Conservation (phyloP, 225 moss, liverwort and hornwort genomes). For the Bryum argenteum region DNA sequence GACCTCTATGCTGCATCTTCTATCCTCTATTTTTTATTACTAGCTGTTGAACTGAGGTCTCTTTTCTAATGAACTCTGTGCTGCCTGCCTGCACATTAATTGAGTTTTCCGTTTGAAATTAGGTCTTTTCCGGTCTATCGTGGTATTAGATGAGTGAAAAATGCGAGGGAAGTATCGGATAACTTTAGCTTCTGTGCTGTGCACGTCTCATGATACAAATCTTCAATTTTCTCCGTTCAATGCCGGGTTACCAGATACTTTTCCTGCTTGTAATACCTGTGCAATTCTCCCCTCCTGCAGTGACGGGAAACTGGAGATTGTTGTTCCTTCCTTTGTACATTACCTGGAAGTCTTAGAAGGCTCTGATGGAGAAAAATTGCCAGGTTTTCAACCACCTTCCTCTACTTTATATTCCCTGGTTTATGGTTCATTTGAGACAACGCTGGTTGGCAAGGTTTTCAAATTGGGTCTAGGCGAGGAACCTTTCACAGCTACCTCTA, state of each 20-base stretch:
- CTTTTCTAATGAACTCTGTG: conserved; percentile 16
- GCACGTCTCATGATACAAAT: conserved; percentile 11
- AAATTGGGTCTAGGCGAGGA: conserved; percentile 24
- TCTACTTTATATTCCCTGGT: conserved; percentile 10
- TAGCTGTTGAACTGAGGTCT: conserved; percentile 10
- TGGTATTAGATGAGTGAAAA: conserved; percentile 11
- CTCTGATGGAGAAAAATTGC: conserved; percentile 85
- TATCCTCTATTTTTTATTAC: neutral
- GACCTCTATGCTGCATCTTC: conserved; percentile 20
- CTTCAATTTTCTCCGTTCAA: conserved; percentile 13
- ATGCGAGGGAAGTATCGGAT: conserved; percentile 1
- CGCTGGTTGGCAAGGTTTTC: neutral
- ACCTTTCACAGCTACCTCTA: neutral
- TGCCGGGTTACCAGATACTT: neutral
- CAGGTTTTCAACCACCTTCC: conserved; percentile 44
- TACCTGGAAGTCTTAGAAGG: conserved; percentile 97
- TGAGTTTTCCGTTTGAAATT: conserved; percentile 6
- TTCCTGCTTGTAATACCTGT: conserved; percentile 28
- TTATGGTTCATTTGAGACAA: neutral
- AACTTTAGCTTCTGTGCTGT: conserved; percentile 17
- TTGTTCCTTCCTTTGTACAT: conserved; percentile 97
- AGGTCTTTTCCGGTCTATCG: conserved; percentile 16
- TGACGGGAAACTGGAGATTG: conserved; percentile 93
- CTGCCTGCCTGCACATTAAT: neutral
- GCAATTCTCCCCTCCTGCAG: conserved; percentile 42